Evolutionary conservation across 345 rosid species (phyloP).

Genomic region (Arabis alpina): DNA sequence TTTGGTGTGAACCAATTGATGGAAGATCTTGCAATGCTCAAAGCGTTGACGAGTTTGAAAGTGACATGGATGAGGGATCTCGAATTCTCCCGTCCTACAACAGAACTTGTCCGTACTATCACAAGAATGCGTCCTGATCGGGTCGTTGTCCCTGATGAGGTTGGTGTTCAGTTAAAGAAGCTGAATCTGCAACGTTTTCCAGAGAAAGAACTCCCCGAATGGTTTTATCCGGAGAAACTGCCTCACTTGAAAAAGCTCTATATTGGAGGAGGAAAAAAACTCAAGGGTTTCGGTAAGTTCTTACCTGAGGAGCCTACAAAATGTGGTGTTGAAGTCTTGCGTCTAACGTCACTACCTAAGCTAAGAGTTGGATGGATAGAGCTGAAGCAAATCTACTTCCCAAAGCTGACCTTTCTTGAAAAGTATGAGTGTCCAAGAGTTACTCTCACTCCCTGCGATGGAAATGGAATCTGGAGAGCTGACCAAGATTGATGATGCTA

Average conservation of each 20-base stretch:
- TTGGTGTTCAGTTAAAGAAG: constrained; percentile 17
- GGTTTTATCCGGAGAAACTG: constrained; percentile 37
- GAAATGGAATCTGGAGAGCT: constrained; percentile 35
- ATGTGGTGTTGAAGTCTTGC: constrained; percentile 29
- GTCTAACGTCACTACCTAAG: constrained; percentile 29
- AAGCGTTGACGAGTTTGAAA: constrained; percentile 34
- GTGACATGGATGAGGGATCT: constrained; percentile 46
- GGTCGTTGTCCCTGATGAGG: no score
- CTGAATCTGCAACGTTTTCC: constrained; percentile 44
- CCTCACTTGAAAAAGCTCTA: constrained; percentile 30
- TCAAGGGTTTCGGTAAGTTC: constrained; percentile 14
- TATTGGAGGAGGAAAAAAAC: constrained; percentile 38
- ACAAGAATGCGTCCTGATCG: no score
- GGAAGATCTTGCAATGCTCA: not conserved
- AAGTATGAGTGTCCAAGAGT: constrained; percentile 27
- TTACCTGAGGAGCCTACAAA: not conserved
- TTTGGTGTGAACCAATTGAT: not conserved
- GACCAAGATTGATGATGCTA: constrained; percentile 2
- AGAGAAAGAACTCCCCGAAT: constrained; percentile 11
- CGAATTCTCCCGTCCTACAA: no score
- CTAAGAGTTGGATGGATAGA: constrained; percentile 28
- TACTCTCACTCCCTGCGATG: constrained; percentile 31
- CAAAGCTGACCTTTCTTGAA: constrained; percentile 22
- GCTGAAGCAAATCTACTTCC: constrained; percentile 19
- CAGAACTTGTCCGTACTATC: no score